Percentiles rank a stretch among this genome's conserved stretches.
Evolutionary conservation across 768 basidiomycete species (phyloP).

Genomic region (Mycena vulgaris): DNA sequence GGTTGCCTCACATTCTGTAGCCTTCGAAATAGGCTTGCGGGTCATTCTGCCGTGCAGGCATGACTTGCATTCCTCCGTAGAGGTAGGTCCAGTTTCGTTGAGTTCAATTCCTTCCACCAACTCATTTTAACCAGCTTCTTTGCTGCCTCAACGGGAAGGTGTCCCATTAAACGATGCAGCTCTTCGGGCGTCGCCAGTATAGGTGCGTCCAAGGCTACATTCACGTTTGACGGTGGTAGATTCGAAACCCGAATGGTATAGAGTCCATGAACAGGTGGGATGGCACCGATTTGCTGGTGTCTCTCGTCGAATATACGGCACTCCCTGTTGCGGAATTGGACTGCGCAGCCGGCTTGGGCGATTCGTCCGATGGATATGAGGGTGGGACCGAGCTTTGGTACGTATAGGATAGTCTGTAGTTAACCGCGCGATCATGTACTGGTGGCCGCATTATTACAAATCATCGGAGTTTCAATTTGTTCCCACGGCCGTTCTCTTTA

Average conservation of each 20-base stretch:
- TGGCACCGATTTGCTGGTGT: conserved; percentile 13
- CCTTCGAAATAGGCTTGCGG: conserved; percentile 44
- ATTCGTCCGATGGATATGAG: conserved; percentile 49
- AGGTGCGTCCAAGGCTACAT: background rate
- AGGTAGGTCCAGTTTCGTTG: conserved; percentile 32
- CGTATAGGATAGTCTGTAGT: no score
- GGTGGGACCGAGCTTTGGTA: conserved; percentile 48
- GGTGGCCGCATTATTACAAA: no score
- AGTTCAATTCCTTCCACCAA: conserved; percentile 46
- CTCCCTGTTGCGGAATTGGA: conserved; percentile 40
- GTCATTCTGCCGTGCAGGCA: conserved; percentile 49
- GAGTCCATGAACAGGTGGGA: conserved; percentile 19
- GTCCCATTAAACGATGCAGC: conserved; percentile 47
- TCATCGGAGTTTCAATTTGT: no score
- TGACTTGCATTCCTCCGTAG: conserved; percentile 30
- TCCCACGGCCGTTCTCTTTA: no score
- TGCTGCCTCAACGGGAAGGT: conserved; percentile 41
- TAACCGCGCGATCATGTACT: no score
- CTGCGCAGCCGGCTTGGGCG: conserved; percentile 42
- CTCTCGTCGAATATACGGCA: conserved; percentile 40
- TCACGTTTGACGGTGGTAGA: background rate
- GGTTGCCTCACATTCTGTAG: conserved; percentile 34
- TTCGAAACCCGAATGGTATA: conserved; percentile 5
- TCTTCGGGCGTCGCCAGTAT: conserved; percentile 39
- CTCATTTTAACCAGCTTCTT: conserved; percentile 42